phyloP scores from a whole-genome alignment of 1,284 basidiomycete genomes.

The Coniferiporia weirii region DNA sequence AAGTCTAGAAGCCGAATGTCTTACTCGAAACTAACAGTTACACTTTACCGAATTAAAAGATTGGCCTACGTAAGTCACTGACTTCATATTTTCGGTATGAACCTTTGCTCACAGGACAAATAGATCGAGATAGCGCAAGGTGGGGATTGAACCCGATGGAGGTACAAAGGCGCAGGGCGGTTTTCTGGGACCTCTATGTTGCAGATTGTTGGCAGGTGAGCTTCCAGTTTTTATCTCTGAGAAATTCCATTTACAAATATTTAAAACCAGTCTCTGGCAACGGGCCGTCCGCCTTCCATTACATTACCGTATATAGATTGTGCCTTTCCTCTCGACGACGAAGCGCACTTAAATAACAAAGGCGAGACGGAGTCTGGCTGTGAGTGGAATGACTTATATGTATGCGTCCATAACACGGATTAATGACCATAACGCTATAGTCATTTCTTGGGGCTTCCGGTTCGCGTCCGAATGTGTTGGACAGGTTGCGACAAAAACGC shows the following conservation, averaged over 20 bases:
- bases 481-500: conserved; percentile 56
- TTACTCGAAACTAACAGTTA: not conserved
- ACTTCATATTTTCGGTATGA: not conserved
- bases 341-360: conserved; percentile 25
- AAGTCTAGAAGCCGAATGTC: not conserved
- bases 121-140: conserved; percentile 65
- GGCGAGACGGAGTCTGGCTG: conserved; percentile 36
- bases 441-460: conserved; percentile 53
- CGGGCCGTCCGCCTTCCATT: conserved; percentile 58
- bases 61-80: conserved; percentile 15
- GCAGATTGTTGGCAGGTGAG: conserved; percentile 64
- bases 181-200: conserved; percentile 70
- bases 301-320: conserved; percentile 55
- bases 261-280: conserved; percentile 21
- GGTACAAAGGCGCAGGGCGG: conserved; percentile 60
- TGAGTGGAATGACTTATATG: conserved; percentile 25
- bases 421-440: conserved; percentile 28
- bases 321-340: conserved; percentile 42
- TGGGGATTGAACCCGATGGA: conserved; percentile 56
- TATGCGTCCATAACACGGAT: conserved; percentile 6
- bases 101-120: not conserved
- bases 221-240: not conserved
- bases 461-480: conserved; percentile 63
- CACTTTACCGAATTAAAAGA: not conserved
- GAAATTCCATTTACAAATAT: not conserved